Evolutionary conservation across 2,329 filamentous ascomycete genomes (phyloP), one percentile per base, ranked within the genome.

Genomic region (Colletotrichum endophyticum): DNA sequence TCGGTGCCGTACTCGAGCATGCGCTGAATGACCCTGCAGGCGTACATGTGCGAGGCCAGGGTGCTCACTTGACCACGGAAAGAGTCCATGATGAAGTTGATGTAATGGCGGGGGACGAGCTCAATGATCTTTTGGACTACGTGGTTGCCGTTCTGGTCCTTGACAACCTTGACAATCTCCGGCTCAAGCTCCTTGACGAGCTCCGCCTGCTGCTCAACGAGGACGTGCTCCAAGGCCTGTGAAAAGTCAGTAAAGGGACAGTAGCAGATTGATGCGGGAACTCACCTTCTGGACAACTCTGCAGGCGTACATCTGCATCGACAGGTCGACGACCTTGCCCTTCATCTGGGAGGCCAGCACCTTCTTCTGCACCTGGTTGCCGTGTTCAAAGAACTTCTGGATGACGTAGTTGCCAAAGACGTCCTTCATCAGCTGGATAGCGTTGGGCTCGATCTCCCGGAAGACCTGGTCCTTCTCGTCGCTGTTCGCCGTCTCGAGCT

Each of bases 331-430:
- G 15, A 99, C 92, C 81, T 96, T 95, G 8, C 94, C 94, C 83
- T 94, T 95, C 96, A 99, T 98, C 84, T 95, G 93, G 78, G 93
- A 92, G 1, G 95, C 96, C 57, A 99, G 86, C 4, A 94, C 90
- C 84, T 94, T 96, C 88, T 99, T 99, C 86, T 99, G 97, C 0
- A 93, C 91, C 84, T 98, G 96, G 80, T 95, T 98, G 53, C 97
- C 96, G 83, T 99, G 95, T 83, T 99, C 96, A 78, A 99, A 98
- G 83, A 99, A 93, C 84, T 98, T 99, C 82, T 99, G 97, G 53
- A 99, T 96, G 44, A 99, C 97, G 82, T 99, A 99, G 84, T 99
- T 99, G 70, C 97, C 97, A 82, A 98, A 99, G 0, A 99, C 94
- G 83, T 99, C 97, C 62, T 94, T 96, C 95, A 98, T 98, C 64